Evolutionary conservation across 2,329 filamentous ascomycete species (phyloP), one percentile per base, ranked within the genome.

Genomic region (Colletotrichum sojae): DNA sequence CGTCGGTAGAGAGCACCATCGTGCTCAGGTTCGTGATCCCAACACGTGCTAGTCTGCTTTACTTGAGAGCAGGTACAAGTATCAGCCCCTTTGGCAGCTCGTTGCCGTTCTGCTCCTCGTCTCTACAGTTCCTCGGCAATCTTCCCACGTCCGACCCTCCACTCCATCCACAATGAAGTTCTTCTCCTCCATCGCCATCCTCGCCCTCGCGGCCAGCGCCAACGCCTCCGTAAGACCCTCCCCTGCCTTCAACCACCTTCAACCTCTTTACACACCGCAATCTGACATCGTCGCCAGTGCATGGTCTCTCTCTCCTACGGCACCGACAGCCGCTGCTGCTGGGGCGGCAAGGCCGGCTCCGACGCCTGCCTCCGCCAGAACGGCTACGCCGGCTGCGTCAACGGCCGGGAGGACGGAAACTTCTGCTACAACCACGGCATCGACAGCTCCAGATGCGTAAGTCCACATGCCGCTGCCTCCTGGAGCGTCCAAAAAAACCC

Each of bases 311-410:
- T 1, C 1, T 22, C 22, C n/a, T 43, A 59, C n/a, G 56, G 56
- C 4, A 60, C 46, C 15, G 57, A 60, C 46, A 9, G 46, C 31
- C 39, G 49, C 46, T 60, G 57, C 46, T 60, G 57, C 46, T 60
- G 57, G 57, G 57, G 56, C 49, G 45, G 57, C 5, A 25, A 51
- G 10, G 4, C 51, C 3, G 46, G 57, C 31, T 43, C 27, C 13
- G 46, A 60, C 39, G 46, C 57, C 48, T 52, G 57, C 31, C n/a
- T 20, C 13, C 57, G 57, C 46, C 46, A 60, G 31, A 60, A 52
- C 27, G 57, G 46, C 6, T 60, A 60, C 48, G 49, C 43, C n/a
- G 57, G 57, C n/a, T 60, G 46, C 20, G 43, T 60, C 46, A 52
- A 60, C 16, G 57, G 57, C 15, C 18, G n/a, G 6, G 57, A 60